Evolutionary conservation across 2,329 filamentous ascomycete species (phyloP), one percentile per base, ranked within the genome.

Genomic region (Botrytis squamosa): DNA sequence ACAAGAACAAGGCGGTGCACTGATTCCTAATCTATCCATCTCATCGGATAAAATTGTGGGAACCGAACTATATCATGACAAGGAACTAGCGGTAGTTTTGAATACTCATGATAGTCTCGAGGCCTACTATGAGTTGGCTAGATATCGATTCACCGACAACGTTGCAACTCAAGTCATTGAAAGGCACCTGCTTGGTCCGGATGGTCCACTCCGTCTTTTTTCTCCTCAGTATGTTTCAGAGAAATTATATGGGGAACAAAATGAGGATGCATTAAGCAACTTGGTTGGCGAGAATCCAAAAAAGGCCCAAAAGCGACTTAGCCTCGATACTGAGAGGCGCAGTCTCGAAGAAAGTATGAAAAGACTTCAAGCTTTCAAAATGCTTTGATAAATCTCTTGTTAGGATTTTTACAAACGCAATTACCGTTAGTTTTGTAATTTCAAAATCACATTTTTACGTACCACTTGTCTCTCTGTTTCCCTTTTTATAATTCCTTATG

Each of bases 81-180:
- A 38, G 33, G 71, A 74, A 20, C 59, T 77, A 5, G 71, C 70
- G 42, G 60, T 38, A 38, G 59, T 74, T 16, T 60, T 76, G 7
- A 70, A 71, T 4, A 75, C 70, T 10, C 71, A 75, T 18, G 71
- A 71, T 22, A 68, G 72, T 40, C 72, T 77, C 6, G 62, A 62
- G 40, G 70, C 74, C 22, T 76, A 75, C 46, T 75, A 75, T 62
- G 40, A 73, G 25, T 57, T 77, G 25, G 75, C 73, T 49, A 62
- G 73, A 64, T 67, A 68, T 52, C 72, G 76, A 29, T 77, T 77
- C 63, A 72, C 75, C 10, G 76, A 77, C 46, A 77, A 76, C 36
- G 66, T 77, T 38, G 75, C 68, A 12, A 46, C 74, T 22, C 75
- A 77, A 57, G 75, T 76, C 12, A 70, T 77, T 20, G 75, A 77